phyloP scores from a whole-genome alignment of 345 rosid species.

The Moringa oleifera region DNA sequence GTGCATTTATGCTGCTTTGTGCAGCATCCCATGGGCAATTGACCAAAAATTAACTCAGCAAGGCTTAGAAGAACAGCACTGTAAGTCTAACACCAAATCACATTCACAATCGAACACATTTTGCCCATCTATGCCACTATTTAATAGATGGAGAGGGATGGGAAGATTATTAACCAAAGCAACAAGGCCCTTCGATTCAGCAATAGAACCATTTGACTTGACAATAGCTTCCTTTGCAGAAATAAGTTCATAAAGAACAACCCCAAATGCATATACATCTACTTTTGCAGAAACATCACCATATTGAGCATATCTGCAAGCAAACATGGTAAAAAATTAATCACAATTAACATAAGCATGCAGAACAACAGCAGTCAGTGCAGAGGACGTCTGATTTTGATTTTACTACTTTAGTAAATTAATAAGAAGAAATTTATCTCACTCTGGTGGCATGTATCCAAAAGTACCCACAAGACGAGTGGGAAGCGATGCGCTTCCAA shows the following conservation, averaged over 20 bases:
- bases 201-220: conserved; percentile 34
- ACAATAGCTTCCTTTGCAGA: conserved; percentile 93
- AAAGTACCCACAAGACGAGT: conserved; percentile 92
- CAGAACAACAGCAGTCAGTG: neutral
- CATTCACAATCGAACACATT: neutral
- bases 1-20: neutral
- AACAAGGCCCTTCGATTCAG: conserved; percentile 82
- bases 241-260: conserved; percentile 87
- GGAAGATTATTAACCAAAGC: conserved; percentile 58
- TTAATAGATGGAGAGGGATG: conserved; percentile 6
- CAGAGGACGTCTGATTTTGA: neutral
- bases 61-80: too few relatives aligned
- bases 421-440: conserved; percentile 20
- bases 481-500: conserved; percentile 59
- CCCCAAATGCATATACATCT: conserved; percentile 95
- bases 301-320: conserved; percentile 70
- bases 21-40: neutral
- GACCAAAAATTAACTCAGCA: neutral
- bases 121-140: neutral
- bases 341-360: neutral
- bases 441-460: conserved; percentile 99
- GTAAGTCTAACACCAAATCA: neutral
- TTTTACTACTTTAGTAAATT: neutral
- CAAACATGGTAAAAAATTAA: conserved; percentile 4
- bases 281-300: conserved; percentile 91